Evolutionary conservation across 345 rosid species (phyloP).

Genomic region (Litchi chinensis): DNA sequence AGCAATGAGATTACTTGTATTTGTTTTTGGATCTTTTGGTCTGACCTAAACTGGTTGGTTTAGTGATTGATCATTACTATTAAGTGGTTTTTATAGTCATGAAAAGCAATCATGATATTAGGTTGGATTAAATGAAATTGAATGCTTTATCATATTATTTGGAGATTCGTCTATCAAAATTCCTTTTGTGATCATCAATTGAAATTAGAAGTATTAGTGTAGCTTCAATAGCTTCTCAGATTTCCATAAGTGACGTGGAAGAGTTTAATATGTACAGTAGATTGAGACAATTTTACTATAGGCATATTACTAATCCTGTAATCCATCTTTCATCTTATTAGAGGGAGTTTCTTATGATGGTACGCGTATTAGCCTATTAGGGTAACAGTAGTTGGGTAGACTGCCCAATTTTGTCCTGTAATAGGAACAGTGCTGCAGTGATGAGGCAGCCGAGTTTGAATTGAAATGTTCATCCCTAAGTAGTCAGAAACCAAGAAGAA

Average conservation of each 20-base stretch:
- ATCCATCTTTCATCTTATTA: background rate
- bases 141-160: background rate
- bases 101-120: background rate
- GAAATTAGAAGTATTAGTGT: background rate
- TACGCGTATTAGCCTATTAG: background rate
- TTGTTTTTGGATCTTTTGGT: background rate
- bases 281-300: background rate
- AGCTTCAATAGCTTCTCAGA: background rate
- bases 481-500: background rate
- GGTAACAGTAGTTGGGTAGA: background rate
- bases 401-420: background rate
- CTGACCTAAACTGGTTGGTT: background rate
- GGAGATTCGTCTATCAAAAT: background rate
- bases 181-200: background rate
- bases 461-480: background rate
- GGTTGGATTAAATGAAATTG: constrained; percentile 1
- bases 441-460: background rate
- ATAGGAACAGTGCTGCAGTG: background rate
- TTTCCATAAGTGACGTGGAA: background rate
- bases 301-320: background rate
- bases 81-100: background rate
- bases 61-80: background rate
- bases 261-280: background rate
- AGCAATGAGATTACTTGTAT: background rate
- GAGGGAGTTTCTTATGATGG: background rate